Evolutionary conservation across 2,329 filamentous ascomycete species (phyloP), one percentile per base, ranked within the genome.

Genomic region (Macrophomina pseudophaseolina): DNA sequence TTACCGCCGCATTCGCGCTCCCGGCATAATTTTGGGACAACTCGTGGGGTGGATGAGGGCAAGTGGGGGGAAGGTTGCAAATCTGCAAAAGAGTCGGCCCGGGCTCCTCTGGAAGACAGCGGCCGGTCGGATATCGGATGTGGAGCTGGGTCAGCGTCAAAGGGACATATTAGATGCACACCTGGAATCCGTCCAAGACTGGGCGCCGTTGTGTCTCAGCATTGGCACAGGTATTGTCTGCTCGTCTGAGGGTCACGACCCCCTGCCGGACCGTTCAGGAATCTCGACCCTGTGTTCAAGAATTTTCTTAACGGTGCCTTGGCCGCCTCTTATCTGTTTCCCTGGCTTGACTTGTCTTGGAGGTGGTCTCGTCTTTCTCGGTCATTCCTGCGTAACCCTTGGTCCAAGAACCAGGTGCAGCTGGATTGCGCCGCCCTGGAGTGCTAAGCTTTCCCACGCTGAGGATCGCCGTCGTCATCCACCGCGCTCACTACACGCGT

Each of bases 311-410:
- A 58, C 30, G 33, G 52, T 40, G 54, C 46, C 56, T 54, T 51
- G 65, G 46, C 56, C 23, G 38, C 46, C 48, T 58, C 48, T 66
- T 66, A 66, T 66, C 46, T 18, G 65, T 35, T 60, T 59, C 58
- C 64, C 65, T 66, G 54, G 54, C 65, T 66, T 66, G 35, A 49
- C 64, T 32, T 16, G 65, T 54, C 65, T 66, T 66, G 65, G 56
- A 12, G 7, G 52, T 33, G 30, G 58, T 62, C 58, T 62, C 32
- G 58, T 65, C 44, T 49, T 54, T 18, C 65, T 66, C 56, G 51
- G 65, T 48, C 65, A 66, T 60, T 66, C 65, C 65, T 66, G 56
- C 48, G 48, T 66, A 52, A 60, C 65, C 44, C 64, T 66, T 59
- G 64, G 64, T 52, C 64, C 64, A 58, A 66, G 63, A 49, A 56